These are phyloP conservation scores for Nannochloropsis gaditana DNA, from an alignment of 108 stramenopile genomes.

Conservation along the genomic window DNA sequence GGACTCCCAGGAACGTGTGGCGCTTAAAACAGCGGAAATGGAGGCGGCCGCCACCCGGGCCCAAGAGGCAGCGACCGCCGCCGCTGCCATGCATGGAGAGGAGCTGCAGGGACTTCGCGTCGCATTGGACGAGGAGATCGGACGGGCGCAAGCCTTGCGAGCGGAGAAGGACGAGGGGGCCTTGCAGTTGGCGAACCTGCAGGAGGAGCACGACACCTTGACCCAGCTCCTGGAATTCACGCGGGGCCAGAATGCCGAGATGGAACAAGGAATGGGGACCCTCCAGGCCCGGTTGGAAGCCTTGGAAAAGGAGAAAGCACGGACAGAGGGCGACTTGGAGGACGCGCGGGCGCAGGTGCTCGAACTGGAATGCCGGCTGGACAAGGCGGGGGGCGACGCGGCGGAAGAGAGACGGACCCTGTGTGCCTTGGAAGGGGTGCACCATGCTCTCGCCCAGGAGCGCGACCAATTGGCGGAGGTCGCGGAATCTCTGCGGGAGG, in stretches of 20 bases:
- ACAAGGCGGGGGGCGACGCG: neutral
- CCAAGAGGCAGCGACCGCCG: neutral
- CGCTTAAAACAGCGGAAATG: neutral
- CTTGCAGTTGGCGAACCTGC: neutral
- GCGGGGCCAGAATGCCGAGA: neutral
- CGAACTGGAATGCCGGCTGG: neutral
- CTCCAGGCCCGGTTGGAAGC: neutral
- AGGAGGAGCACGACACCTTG: slow-evolving; percentile 8
- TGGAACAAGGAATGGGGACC: neutral
- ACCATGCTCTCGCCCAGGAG: neutral
- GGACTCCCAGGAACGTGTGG: neutral
- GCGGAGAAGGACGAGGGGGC: neutral
- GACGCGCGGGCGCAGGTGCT: neutral
- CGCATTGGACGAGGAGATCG: neutral
- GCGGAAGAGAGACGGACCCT: slow-evolving; percentile 1
- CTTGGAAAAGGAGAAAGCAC: neutral
- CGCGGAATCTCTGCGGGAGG: neutral
- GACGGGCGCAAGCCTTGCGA: slow-evolving; percentile 6
- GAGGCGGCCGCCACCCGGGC: neutral
- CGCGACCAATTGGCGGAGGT: neutral
- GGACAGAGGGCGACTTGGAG: neutral
- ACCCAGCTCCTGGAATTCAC: slow-evolving; percentile 13
- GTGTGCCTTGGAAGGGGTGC: neutral
- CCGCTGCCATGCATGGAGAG: neutral
- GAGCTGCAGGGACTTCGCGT: neutral